Base-by-base conservation (phyloP, 176 grass and related monocot species). In the Eremochloa ophiuroides region DNA sequence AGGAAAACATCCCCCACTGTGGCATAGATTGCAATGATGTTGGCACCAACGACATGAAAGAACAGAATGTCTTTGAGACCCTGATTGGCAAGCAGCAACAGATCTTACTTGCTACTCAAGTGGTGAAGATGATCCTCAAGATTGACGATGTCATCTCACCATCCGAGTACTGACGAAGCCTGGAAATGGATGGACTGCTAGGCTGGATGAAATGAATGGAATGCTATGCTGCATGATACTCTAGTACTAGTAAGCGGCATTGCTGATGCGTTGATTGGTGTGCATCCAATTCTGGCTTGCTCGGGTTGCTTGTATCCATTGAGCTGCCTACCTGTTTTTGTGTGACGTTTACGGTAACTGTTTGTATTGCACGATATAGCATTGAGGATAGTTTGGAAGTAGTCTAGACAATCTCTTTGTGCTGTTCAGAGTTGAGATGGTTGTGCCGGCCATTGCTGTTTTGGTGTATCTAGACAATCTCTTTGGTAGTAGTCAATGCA, bases 101-200 rank as follows among this genome's bases (percentile, higher is more conserved):
- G 59, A 88, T 97, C 69, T 38, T 91, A 20, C 73, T 97, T 60
- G 88, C 90, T 3, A 93, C 83, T 0, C 93, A 96, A 83, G 93
- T 93, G 51, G 88, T 93, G 76, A 96, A 96, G 81, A 96, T 93
- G 90, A 93, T 96, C 63, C 80, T 96, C 35, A 96, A 96, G 77
- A 96, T 96, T 7, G 90, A 91, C 28, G 90, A 93, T 1, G 86
- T 93, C 35, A 93, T 96, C 88, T 42, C 73, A 0, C 90, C 80
- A 0, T 74, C 80, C 10, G 90, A 96, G 10, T 93, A 88, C 38
- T 96, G 88, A 93, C 65, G 29, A 66, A 2, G 7, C 42, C 15
- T 22, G 25, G 8, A 43, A 51, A 50, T n/a, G 50, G 48, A 66
- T 14, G 37, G 15, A 23, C n/a, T 10, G 65, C 28, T 35, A 18